These are phyloP conservation scores for Aspergillus fumigatiaffinis DNA, from an alignment of 2,329 filamentous ascomycete genomes.

Conservation along the genomic window DNA sequence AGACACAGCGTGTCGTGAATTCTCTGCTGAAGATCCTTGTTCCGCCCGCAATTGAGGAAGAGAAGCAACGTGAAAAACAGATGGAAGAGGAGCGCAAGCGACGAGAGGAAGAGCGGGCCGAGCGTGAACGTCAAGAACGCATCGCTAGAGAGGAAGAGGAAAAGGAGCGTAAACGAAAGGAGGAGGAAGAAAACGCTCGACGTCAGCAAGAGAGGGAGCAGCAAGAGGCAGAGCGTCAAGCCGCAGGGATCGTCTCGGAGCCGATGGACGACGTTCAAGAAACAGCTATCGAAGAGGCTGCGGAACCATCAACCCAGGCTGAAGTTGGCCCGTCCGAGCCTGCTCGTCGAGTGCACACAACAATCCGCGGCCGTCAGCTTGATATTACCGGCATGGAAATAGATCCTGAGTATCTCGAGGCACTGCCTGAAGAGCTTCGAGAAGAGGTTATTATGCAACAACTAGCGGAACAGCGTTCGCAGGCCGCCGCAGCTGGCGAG, in stretches of 20 bases:
- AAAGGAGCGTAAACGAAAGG: slow-evolving; percentile 63
- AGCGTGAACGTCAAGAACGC: slow-evolving; percentile 61
- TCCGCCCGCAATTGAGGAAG: slow-evolving; percentile 77
- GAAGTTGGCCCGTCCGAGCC: slow-evolving; percentile 49
- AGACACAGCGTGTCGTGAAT: slow-evolving; percentile 63
- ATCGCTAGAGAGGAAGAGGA: slow-evolving; percentile 67
- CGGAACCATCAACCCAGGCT: slow-evolving; percentile 34
- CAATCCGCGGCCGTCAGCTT: slow-evolving; percentile 77
- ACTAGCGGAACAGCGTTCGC: slow-evolving; percentile 74
- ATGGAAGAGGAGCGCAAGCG: slow-evolving; percentile 53
- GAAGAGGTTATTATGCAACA: slow-evolving; percentile 95
- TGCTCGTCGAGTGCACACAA: slow-evolving; percentile 66
- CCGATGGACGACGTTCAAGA: slow-evolving; percentile 77
- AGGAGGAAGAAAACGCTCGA: slow-evolving; percentile 65
- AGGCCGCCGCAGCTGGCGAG: slow-evolving; percentile 67
- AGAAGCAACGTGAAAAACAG: slow-evolving; percentile 65
- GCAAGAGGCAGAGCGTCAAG: slow-evolving; percentile 54
- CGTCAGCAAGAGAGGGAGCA: slow-evolving; percentile 60
- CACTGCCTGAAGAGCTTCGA: slow-evolving; percentile 93
- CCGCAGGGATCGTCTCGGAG: slow-evolving; percentile 42
- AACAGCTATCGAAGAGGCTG: slow-evolving; percentile 32
- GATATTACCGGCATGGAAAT: slow-evolving; percentile 95
- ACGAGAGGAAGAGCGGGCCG: slow-evolving; percentile 58
- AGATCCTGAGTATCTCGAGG: slow-evolving; percentile 88
- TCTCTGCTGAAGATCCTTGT: slow-evolving; percentile 70